These are phyloP conservation scores for Acrodontium crateriforme DNA, from an alignment of 2,329 filamentous ascomycete genomes.

Conservation along the genomic window DNA sequence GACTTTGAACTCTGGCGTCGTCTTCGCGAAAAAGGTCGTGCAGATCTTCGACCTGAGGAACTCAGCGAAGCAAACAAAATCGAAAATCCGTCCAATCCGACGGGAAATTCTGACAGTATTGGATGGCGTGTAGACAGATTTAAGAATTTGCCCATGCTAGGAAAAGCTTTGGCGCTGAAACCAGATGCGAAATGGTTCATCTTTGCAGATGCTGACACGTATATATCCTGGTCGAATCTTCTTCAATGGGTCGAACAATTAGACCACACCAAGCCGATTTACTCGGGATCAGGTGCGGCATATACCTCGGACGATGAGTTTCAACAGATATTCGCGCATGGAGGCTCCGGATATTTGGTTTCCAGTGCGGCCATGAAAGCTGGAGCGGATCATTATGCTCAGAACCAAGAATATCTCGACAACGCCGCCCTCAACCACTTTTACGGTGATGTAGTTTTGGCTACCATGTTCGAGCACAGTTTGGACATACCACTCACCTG, in stretches of 20 bases:
- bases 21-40: constrained; percentile 7
- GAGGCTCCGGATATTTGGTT: constrained; percentile 39
- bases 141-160: constrained; percentile 42
- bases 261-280: constrained; percentile 28
- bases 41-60: constrained; percentile 8
- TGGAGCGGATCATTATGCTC: constrained; percentile 28
- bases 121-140: constrained; percentile 39
- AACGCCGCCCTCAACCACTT: constrained; percentile 8
- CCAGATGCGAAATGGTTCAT: constrained; percentile 38
- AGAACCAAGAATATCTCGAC: constrained; percentile 26
- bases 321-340: constrained; percentile 39
- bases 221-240: constrained; percentile 26
- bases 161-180: constrained; percentile 32
- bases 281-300: constrained; percentile 37
- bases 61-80: constrained; percentile 8
- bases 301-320: too few species aligned
- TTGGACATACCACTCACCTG: constrained; percentile 5
- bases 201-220: constrained; percentile 40
- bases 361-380: constrained; percentile 36
- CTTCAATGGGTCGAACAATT: constrained; percentile 33
- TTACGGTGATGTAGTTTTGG: constrained; percentile 12
- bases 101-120: constrained; percentile 5
- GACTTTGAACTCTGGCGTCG: constrained; percentile 16
- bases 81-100: constrained; percentile 1
- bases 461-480: constrained; percentile 6